Base-by-base conservation (phyloP, 805 yeast genomes). In the Starmerella cellae region DNA sequence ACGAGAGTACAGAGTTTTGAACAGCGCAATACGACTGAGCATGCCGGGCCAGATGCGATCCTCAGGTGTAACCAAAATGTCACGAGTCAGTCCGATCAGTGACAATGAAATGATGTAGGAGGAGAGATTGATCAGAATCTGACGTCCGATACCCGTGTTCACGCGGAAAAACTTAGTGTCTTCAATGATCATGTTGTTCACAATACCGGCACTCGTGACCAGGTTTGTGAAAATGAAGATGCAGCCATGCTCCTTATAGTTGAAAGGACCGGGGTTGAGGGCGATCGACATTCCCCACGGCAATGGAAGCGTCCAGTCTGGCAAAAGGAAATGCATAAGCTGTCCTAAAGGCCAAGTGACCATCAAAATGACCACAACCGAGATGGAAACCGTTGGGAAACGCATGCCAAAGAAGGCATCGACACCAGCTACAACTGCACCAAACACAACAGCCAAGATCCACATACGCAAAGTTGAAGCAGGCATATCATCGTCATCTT, bases 21-120 rank as follows among this genome's bases (percentile, higher is more conserved):
- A 66, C 50, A 77, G 69, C 19, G 80, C 75, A 22, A 74, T 55
- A 4, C 76, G 66, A 39, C 77, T 80, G 55, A 80, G 65, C 53
- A 70, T 70, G 2, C 73, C 59, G 4, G 88, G 88, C 87, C 87
- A 81, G 39, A 78, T 67, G 60, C 77, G 72, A n/a, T 74, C 63
- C 4, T 77, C 69, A 4, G 84, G 79, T 44, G 71, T 70, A 14
- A 79, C 77, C 47, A 79, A 65, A 28, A 76, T 64, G 49, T 71
- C 68, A 49, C 79, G 65, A 32, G 71, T 64, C 43, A 79, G 41
- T 24, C 87, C 87, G 35, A 82, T 82, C 40, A 75, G 58, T 22
- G 80, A 77, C 48, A 75, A 74, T 9, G 87, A 85, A 39, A 79
- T 65, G 49, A 73, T 64, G 56, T 79, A 83, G 30, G 79, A 68